These are phyloP conservation scores for Aureobasidium mangrovei DNA, from an alignment of 2,329 filamentous ascomycete genomes.

Conservation along the genomic window DNA sequence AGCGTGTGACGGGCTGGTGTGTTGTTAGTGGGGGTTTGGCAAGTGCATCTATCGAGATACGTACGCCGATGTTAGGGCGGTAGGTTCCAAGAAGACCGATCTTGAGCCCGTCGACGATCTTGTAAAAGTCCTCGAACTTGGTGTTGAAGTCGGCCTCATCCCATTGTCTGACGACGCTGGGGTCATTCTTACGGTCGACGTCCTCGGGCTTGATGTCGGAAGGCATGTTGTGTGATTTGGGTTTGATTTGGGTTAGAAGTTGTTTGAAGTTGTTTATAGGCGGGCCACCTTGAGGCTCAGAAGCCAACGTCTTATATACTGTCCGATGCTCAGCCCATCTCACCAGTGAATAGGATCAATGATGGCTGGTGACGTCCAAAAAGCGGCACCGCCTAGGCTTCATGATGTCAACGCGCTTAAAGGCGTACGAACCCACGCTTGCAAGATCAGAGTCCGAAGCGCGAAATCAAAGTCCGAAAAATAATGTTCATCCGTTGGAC, in stretches of 20 bases:
- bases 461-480: conserved; percentile 7
- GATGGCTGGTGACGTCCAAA: background rate
- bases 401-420: background rate
- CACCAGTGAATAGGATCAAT: background rate
- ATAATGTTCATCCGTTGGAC: background rate
- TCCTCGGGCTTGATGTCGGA: conserved; percentile 33
- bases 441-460: conserved; percentile 1
- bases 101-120: conserved; percentile 38
- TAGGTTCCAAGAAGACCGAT: conserved; percentile 37
- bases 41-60: background rate
- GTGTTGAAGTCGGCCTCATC: conserved; percentile 37
- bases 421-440: background rate
- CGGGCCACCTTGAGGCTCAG: too few relatives aligned
- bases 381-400: background rate
- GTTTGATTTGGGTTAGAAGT: background rate
- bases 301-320: background rate
- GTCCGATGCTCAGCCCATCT: background rate
- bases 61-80: conserved; percentile 31
- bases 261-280: too few relatives aligned
- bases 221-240: conserved; percentile 34
- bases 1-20: conserved; percentile 33
- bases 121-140: conserved; percentile 41
- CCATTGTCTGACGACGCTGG: conserved; percentile 42
- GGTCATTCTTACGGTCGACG: conserved; percentile 36
- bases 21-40: conserved; percentile 1